Conservation (phyloP, 257 asterid species). For the Capsicum chinense region DNA sequence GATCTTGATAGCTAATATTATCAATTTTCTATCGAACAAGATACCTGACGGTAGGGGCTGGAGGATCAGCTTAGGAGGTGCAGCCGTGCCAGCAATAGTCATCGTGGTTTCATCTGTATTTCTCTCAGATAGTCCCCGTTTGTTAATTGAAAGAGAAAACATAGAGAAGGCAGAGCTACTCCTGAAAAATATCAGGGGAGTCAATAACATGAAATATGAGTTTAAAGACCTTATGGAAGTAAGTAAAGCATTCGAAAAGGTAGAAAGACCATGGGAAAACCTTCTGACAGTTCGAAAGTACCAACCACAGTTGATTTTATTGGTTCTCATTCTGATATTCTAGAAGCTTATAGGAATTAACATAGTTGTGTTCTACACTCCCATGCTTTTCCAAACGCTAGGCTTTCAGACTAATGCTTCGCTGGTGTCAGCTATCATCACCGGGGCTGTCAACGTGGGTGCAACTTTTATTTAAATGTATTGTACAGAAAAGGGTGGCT, state of each 20-base stretch:
- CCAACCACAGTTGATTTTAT: conserved; percentile 28
- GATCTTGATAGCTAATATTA: conserved; percentile 28
- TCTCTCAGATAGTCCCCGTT: conserved; percentile 14
- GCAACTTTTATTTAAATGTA: background rate
- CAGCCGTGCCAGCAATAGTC: background rate
- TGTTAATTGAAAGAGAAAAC: background rate
- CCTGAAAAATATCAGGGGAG: background rate
- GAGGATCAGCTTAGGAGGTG: background rate
- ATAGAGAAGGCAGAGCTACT: background rate
- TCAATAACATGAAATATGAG: background rate
- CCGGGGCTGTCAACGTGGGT: background rate
- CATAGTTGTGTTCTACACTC: conserved; percentile 40
- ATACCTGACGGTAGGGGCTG: background rate
- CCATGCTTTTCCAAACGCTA: conserved; percentile 32
- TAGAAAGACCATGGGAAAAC: background rate
- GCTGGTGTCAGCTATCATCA: conserved; percentile 1
- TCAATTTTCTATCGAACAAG: conserved; percentile 23
- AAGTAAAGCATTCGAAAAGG: background rate
- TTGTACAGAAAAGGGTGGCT: background rate
- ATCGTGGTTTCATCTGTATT: background rate
- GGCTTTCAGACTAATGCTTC: conserved; percentile 34
- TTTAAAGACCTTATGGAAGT: background rate
- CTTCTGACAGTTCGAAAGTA: conserved; percentile 19
- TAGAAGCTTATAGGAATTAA: conserved; percentile 39
- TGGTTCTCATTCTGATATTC: conserved; percentile 27